phyloP scores from a whole-genome alignment of 768 basidiomycete species.

The Russula foetens region DNA sequence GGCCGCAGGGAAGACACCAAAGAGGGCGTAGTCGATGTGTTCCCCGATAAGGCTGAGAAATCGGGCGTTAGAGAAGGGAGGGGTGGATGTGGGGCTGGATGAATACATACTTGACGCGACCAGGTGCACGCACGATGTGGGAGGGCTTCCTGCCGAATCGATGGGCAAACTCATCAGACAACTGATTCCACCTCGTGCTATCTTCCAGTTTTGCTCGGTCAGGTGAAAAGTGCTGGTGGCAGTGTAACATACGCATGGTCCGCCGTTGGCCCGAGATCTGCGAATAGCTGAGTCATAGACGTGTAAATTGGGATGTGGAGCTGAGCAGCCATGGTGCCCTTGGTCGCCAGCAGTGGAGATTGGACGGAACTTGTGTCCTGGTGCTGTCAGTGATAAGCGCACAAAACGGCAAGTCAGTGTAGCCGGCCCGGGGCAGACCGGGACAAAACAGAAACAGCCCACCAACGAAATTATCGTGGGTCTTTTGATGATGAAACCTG shows the following conservation, averaged over 20 bases:
- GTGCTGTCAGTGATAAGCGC: no score
- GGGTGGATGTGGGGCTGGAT: no score
- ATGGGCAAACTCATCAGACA: slow-evolving; percentile 51
- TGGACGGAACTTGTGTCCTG: not conserved
- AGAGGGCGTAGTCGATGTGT: slow-evolving; percentile 78
- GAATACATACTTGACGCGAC: slow-evolving; percentile 59
- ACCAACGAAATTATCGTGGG: no score
- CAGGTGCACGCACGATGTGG: slow-evolving; percentile 70
- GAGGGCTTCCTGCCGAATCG: slow-evolving; percentile 60
- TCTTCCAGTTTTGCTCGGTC: not conserved
- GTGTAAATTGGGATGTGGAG: slow-evolving; percentile 55
- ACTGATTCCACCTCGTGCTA: slow-evolving; percentile 50
- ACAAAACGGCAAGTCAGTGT: no score
- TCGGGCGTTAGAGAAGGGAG: slow-evolving; percentile 11
- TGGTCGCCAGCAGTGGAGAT: no score
- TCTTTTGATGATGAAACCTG: no score
- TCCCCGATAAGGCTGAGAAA: slow-evolving; percentile 46
- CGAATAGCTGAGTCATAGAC: slow-evolving; percentile 47
- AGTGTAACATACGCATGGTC: slow-evolving; percentile 16
- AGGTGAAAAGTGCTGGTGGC: not conserved
- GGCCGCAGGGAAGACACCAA: slow-evolving; percentile 80
- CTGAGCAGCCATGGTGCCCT: slow-evolving; percentile 40
- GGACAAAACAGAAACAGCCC: no score
- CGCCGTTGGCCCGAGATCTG: slow-evolving; percentile 43
- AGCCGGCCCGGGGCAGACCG: no score